Conservation (phyloP, 2,329 filamentous ascomycete species). For the Trichoderma brevicompactum region DNA sequence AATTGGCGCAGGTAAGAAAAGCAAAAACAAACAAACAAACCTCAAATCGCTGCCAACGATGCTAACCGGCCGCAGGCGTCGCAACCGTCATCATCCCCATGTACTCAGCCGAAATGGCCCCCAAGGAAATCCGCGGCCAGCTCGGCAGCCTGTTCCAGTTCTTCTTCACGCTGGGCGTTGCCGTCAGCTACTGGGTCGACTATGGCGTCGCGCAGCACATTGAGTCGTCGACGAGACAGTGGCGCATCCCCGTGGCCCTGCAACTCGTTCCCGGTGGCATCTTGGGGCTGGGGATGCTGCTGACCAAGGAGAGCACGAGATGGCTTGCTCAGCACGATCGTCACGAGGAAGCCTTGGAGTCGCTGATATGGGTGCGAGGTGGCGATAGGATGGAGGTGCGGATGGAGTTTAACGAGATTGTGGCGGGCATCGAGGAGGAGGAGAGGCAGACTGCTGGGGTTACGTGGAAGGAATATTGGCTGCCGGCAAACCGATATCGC, state of each 20-base stretch:
- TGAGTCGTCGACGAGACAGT: constrained; percentile 47
- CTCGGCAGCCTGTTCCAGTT: constrained; percentile 52
- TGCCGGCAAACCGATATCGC: constrained; percentile 53
- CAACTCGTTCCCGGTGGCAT: constrained; percentile 54
- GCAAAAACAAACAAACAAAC: neutral
- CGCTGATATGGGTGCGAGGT: constrained; percentile 56
- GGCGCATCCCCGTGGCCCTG: constrained; percentile 54
- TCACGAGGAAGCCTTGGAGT: constrained; percentile 51
- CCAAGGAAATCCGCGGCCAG: constrained; percentile 50
- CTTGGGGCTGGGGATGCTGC: constrained; percentile 53
- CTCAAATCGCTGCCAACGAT: neutral
- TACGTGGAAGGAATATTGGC: constrained; percentile 50
- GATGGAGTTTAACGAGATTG: constrained; percentile 45
- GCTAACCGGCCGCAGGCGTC: neutral
- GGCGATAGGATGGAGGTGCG: constrained; percentile 40
- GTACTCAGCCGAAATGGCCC: constrained; percentile 52
- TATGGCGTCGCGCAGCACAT: constrained; percentile 51
- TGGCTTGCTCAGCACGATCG: constrained; percentile 53
- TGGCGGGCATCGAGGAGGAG: constrained; percentile 54
- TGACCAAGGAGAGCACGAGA: constrained; percentile 52
- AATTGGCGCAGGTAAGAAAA: constrained; percentile 43
- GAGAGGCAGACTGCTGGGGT: constrained; percentile 49
- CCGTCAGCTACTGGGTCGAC: constrained; percentile 51
- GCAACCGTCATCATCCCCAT: constrained; percentile 52
- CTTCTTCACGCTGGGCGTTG: constrained; percentile 50